Evolutionary conservation across 305 asterid species (phyloP), one percentile per base, ranked within the genome.

Genomic region (Striga hermonthica): DNA sequence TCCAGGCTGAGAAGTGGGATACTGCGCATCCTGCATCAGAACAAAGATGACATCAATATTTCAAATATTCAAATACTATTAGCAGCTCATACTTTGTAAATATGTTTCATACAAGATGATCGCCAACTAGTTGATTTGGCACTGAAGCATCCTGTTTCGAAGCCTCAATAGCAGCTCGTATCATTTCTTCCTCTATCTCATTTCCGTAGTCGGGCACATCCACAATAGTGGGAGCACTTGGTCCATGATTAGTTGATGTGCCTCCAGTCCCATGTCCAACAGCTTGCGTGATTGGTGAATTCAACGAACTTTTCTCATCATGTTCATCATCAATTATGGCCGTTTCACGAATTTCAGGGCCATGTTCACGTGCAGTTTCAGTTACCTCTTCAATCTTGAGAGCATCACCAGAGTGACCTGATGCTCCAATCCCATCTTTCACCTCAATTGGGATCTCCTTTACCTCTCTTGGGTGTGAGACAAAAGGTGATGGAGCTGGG

Each of bases 81-180:
- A 40, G 47, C 14, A 57, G 63, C 64, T 66, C 54, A 9, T 43
- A 54, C 38, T 38, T 44, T 15, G 64, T 47, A 35, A 37, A 71
- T 64, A 69, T 41, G 65, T 60, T 37, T 69, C 86, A 52, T 81
- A 83, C 90, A 70, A 38, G 66, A 57, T 34, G 5, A 61, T 62
- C 69, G 45, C 48, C 75, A 57, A 67, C 11, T 65, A 52, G 77
- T 70, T 66, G 81, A 64, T 63, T 79, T 64, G 82, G 64, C 77
- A 82, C 70, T 72, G 72, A 81, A 68, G 87, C 81, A 47, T 88
- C 97, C 67, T 80, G 73, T 76, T 88, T 88, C 71, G 97, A 90
- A 75, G 97, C 97, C 83, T 88, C 96, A 74, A 90, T 88, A n/a
- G 97, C 96, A 62, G 96, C 97, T 68, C 89, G 83, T 74, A 90